Percentiles rank a stretch among this genome's conserved stretches.
These are phyloP conservation scores for Ogataea ganodermae DNA, from an alignment of 805 yeast species.

Conservation along the genomic window DNA sequence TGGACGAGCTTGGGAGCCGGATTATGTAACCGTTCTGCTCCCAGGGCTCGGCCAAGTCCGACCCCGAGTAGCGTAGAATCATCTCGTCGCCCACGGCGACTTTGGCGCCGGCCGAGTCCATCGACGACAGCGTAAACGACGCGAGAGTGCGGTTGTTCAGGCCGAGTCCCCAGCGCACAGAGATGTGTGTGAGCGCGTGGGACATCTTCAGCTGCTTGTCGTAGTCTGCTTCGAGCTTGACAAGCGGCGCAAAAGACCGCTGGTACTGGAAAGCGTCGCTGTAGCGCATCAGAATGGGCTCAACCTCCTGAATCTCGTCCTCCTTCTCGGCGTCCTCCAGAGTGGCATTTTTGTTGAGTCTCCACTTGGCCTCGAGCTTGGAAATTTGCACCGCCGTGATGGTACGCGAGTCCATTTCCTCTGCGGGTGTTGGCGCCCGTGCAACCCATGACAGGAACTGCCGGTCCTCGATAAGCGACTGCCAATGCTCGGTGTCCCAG, in stretches of 20 bases:
- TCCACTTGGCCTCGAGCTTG: slow-evolving; percentile 80
- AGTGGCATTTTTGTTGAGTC: slow-evolving; percentile 67
- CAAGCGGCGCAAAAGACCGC: slow-evolving; percentile 79
- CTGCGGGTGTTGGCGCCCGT: slow-evolving; percentile 65
- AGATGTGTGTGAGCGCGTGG: slow-evolving; percentile 71
- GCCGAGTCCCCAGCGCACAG: slow-evolving; percentile 73
- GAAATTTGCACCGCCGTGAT: slow-evolving; percentile 66
- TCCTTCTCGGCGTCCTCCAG: slow-evolving; percentile 62
- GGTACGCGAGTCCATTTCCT: slow-evolving; percentile 53
- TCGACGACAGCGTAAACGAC: slow-evolving; percentile 65
- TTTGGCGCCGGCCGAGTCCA: slow-evolving; percentile 63
- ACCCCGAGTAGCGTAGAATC: slow-evolving; percentile 62
- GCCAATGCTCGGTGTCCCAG: slow-evolving; percentile 92
- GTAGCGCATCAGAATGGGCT: slow-evolving; percentile 75
- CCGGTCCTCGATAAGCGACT: slow-evolving; percentile 77
- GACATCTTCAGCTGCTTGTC: slow-evolving; percentile 75
- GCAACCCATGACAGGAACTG: slow-evolving; percentile 84
- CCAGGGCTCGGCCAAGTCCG: slow-evolving; percentile 60
- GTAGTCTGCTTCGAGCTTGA: slow-evolving; percentile 78
- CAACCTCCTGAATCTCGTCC: slow-evolving; percentile 57
- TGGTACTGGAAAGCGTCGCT: slow-evolving; percentile 85
- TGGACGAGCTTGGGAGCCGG: slow-evolving; percentile 60
- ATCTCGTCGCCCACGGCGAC: slow-evolving; percentile 87
- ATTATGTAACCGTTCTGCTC: slow-evolving; percentile 70
- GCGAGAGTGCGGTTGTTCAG: slow-evolving; percentile 67